phyloP scores from a whole-genome alignment of 208 protist genomes.

The Crithidia brevicula region DNA sequence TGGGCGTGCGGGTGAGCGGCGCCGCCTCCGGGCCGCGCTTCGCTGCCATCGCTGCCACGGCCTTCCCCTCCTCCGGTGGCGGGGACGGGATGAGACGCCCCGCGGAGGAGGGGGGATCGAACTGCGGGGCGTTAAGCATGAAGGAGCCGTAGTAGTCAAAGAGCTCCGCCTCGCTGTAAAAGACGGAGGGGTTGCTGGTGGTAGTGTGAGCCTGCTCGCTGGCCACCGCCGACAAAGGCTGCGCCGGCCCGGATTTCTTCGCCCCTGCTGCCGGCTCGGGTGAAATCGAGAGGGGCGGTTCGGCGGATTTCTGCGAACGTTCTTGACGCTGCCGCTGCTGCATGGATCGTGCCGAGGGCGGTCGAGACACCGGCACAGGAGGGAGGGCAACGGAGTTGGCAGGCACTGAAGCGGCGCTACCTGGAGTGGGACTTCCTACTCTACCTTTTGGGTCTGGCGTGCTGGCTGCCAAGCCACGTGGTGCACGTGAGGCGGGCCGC shows the following conservation, averaged over 20 bases:
- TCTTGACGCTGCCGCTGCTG: slow-evolving; percentile 1
- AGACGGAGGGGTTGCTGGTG: slow-evolving; percentile 1
- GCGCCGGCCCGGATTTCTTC: not conserved
- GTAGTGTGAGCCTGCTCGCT: no score
- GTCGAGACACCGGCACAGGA: not conserved
- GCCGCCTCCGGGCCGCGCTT: not conserved
- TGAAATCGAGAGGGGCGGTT: slow-evolving; percentile 10
- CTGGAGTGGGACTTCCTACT: not conserved
- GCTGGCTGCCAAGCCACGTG: not conserved
- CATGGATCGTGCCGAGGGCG: not conserved
- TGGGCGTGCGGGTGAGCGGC: not conserved
- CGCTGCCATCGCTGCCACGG: not conserved
- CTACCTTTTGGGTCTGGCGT: not conserved
- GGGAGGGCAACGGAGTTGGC: not conserved
- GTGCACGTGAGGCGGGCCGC: not conserved
- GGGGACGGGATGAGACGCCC: not conserved
- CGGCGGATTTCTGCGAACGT: not conserved
- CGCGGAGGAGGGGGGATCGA: not conserved
- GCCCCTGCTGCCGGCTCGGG: not conserved
- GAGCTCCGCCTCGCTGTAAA: slow-evolving; percentile 6
- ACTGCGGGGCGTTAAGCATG: slow-evolving; percentile 16
- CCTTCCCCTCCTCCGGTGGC: not conserved
- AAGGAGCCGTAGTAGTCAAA: slow-evolving; percentile 24
- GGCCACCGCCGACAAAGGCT: no score
- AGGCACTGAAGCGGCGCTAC: not conserved